Evolutionary conservation across 257 asterid species (phyloP), one percentile per base, ranked within the genome.

Genomic region (Lantana camara): DNA sequence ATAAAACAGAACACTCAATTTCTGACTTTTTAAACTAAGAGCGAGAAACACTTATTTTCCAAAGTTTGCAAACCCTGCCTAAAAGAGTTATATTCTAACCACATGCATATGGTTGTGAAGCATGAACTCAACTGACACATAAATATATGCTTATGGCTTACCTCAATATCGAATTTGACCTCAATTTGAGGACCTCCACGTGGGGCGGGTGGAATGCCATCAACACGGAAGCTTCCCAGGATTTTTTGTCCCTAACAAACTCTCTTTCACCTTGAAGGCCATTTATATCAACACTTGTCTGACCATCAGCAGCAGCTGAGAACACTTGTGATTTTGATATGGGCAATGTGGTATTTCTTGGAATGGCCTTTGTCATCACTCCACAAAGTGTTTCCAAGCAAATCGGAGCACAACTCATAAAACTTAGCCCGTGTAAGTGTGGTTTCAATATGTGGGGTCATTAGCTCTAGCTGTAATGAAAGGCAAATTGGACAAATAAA

Each of bases 391-490:
- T 89, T 76, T 89, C 96, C 40, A 53, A 87, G 89, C 68, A 87
- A 77, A 80, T 87, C 90, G 6, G 92, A 87, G 84, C 95, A 84
- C 20, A 87, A 66, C 57, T 87, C 95, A 68, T 87, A 92, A 61
- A 87, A 87, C 60, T 87, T 87, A 46, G 87, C 95, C 29, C 95
- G 79, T 12, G 92, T 82, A 16, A 87, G 72, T 63, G 95, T 82
- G 61, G 92, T 70, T n/a, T 87, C 95, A 16, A 87, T 87, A 69
- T 87, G 95, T 93, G 15, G 98, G 98, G 57, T 97, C 98, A 73
- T 93, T 97, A 10, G 98, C 95, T 9, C 97, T 92, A 57, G 95
- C 95, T 47, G 95, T 87, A 56, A 87, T 87, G 83, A 87, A 87
- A 23, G 92, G 95, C 80, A 87, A 80, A 65, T 92, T 87, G 73